A percentile compares a stretch with the other conserved stretches of the same genome.
phyloP scores from a whole-genome alignment of 352 stramenopile genomes.

The Globisporangium abappressorium region DNA sequence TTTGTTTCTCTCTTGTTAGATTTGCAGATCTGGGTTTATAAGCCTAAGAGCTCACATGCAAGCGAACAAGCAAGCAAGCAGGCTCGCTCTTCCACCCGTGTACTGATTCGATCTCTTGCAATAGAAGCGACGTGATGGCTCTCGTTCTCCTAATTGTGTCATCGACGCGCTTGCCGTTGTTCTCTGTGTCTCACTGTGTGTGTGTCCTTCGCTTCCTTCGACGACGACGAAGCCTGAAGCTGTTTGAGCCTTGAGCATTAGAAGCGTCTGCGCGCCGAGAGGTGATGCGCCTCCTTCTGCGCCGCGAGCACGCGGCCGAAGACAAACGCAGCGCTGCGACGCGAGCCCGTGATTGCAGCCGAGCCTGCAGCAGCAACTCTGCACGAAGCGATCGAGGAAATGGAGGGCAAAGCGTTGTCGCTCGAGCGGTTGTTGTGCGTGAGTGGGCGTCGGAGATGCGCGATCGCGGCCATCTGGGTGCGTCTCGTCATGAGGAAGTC shows the following conservation, averaged over 20 bases:
- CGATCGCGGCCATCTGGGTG: conserved; percentile 19
- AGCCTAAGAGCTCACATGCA: conserved; percentile 5
- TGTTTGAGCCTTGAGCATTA: conserved; percentile 14
- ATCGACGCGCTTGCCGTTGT: neutral
- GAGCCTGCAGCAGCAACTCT: conserved; percentile 1
- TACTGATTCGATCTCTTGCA: conserved; percentile 5
- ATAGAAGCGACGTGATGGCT: neutral
- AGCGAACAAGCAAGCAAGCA: too few species aligned
- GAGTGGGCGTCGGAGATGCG: conserved; percentile 16
- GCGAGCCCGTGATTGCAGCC: neutral
- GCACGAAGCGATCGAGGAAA: neutral
- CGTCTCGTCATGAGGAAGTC: conserved; percentile 44
- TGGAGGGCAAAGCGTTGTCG: neutral
- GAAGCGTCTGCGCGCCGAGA: conserved; percentile 24
- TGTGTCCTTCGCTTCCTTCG: conserved; percentile 12
- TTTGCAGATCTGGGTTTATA: conserved; percentile 54
- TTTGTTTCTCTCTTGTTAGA: conserved; percentile 19
- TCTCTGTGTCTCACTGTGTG: neutral
- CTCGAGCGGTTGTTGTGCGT: conserved; percentile 6
- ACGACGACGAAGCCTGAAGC: neutral
- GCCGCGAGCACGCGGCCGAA: conserved; percentile 25
- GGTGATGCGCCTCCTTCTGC: conserved; percentile 28
- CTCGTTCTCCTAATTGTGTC: neutral
- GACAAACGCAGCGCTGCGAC: conserved; percentile 19
- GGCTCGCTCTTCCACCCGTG: neutral